Base-by-base conservation (phyloP, 1,139 yeast genomes). In the Kodamaea sp. region DNA sequence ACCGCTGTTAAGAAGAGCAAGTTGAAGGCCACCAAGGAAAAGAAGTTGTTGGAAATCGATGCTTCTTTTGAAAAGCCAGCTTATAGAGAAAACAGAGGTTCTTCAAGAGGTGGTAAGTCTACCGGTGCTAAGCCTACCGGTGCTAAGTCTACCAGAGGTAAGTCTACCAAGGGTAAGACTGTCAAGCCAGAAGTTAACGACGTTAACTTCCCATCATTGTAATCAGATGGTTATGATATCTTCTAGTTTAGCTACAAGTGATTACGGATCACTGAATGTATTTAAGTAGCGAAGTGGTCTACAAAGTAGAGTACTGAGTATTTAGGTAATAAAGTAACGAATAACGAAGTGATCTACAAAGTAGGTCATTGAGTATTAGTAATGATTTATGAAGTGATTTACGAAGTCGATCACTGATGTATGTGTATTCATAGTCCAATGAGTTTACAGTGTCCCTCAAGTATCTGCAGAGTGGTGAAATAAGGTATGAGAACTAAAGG, bases 21-120 rank as follows among this genome's bases (percentile, higher is more conserved):
- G 67, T 60, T 72, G 53, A 84, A 82, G 75, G 71, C 79, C 46
- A 72, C 67, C 58, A 84, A 84, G 75, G 79, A 79, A 60, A 84
- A 84, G 79, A 75, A 73, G 59, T 70, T 70, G 63, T 75, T 84
- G 62, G 86, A 82, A 50, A 67, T 82, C 54, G 77, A 78, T 49
- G 84, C 87, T 46, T 65, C 75, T 41, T 82, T 82, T 58, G 73
- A 81, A 50, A 40, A 43, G 31, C 42, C 46, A 35, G 38, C 37
- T 30, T 48, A 54, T 38, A 60, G 57, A 43, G 57, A 55, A 46
- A 47, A 59, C 46, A 62, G 68, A 53, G 69, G 70, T 53, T 67
- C 64, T 47, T 52, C 60, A 54, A 60, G 57, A 45, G 62, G 58
- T 39, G 58, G 55, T 28, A 41, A 46, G 48, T 24, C 44, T 27